A percentile compares a stretch with the other conserved stretches of the same genome.
These are phyloP conservation scores for Austroboletus eburneus DNA, from an alignment of 768 basidiomycete species.

Conservation along the genomic window DNA sequence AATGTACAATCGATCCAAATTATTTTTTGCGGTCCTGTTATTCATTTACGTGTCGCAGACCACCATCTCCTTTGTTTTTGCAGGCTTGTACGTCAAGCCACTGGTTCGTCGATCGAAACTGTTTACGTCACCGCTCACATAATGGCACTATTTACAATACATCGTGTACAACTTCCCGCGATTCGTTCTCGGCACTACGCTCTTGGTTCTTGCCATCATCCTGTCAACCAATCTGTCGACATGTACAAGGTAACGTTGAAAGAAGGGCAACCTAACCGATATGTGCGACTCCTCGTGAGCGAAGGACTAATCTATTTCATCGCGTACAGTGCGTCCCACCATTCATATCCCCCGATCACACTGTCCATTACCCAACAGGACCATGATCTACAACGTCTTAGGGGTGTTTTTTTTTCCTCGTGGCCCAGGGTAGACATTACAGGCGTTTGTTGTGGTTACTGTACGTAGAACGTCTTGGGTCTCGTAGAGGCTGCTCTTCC, in stretches of 20 bases:
- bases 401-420: no score
- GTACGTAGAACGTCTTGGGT: no score
- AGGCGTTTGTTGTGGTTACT: no score
- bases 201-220: not conserved
- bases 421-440: no score
- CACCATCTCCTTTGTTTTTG: not conserved
- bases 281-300: not conserved
- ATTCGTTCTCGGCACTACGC: not conserved
- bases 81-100: not conserved
- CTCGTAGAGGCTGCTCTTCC: not conserved
- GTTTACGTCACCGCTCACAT: not conserved
- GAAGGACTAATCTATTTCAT: not conserved
- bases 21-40: not conserved
- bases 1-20: not conserved
- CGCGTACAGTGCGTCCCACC: not conserved
- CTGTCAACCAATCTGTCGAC: not conserved
- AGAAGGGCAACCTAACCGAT: not conserved
- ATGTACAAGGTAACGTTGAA: not conserved
- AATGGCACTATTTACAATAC: not conserved
- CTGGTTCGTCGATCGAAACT: not conserved
- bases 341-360: not conserved
- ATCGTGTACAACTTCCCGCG: not conserved
- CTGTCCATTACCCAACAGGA: not conserved
- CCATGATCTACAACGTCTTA: no score
- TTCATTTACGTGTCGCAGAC: not conserved